Evolutionary conservation across 495 filamentous ascomycete species (phyloP).

Genomic region (Daldinia caldariorum): DNA sequence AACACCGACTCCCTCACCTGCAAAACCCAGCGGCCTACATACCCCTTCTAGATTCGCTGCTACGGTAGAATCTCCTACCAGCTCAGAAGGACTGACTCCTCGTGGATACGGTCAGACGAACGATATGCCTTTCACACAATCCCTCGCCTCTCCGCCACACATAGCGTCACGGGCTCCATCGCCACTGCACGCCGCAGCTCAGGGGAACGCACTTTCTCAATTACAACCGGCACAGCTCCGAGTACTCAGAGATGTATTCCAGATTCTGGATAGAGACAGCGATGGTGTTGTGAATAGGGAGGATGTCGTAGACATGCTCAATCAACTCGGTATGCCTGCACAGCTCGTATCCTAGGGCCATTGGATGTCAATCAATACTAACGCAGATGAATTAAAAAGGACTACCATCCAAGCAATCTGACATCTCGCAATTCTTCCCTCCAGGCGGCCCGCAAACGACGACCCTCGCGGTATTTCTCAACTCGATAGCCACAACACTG

Average conservation of each 20-base stretch:
- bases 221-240: slow-evolving; percentile 73
- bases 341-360: background rate
- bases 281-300: slow-evolving; percentile 78
- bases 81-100: slow-evolving; percentile 53
- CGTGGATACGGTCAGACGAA: slow-evolving; percentile 49
- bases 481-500: slow-evolving; percentile 76
- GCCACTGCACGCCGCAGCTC: slow-evolving; percentile 36
- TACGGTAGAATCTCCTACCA: slow-evolving; percentile 44
- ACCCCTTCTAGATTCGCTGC: slow-evolving; percentile 54
- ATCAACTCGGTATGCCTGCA: slow-evolving; percentile 69
- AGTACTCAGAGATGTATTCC: slow-evolving; percentile 84
- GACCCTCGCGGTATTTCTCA: slow-evolving; percentile 85
- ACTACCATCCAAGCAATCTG: slow-evolving; percentile 62
- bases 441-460: slow-evolving; percentile 71
- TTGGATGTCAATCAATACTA: slow-evolving; percentile 9
- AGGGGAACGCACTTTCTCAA: slow-evolving; percentile 67
- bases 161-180: slow-evolving; percentile 46
- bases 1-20: slow-evolving; percentile 58
- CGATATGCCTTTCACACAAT: slow-evolving; percentile 51
- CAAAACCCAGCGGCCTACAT: slow-evolving; percentile 48
- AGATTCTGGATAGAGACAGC: slow-evolving; percentile 84
- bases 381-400: slow-evolving; percentile 46
- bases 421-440: slow-evolving; percentile 80
- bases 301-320: slow-evolving; percentile 82
- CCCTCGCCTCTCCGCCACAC: slow-evolving; percentile 57